A percentile compares a stretch with the other conserved stretches of the same genome.
These are phyloP conservation scores for Claviceps digitariae DNA, from an alignment of 2,329 filamentous ascomycete genomes.

Conservation along the genomic window DNA sequence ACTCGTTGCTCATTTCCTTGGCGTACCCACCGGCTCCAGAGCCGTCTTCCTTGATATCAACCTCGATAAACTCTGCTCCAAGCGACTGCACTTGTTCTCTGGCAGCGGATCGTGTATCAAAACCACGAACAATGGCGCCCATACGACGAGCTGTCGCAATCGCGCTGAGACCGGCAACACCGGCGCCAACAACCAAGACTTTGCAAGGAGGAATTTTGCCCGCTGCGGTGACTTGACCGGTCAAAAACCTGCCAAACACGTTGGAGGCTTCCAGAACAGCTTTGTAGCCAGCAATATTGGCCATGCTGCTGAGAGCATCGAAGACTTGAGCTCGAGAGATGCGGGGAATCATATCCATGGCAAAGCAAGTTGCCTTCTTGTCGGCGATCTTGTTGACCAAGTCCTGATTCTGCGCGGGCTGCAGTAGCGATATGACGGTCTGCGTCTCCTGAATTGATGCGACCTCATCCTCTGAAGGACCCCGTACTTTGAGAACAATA, in stretches of 20 bases:
- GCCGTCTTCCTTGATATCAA: conserved; percentile 73
- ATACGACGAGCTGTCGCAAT: conserved; percentile 77
- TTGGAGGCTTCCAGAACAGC: conserved; percentile 83
- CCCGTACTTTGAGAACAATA: conserved; percentile 73
- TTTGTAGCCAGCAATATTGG: conserved; percentile 89
- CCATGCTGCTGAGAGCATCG: conserved; percentile 83
- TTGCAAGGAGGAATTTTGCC: conserved; percentile 86
- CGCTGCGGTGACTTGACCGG: conserved; percentile 79
- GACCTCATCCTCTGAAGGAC: conserved; percentile 57
- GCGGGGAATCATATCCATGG: conserved; percentile 86
- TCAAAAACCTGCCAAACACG: conserved; percentile 76
- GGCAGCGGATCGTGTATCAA: conserved; percentile 79
- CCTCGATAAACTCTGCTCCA: conserved; percentile 81
- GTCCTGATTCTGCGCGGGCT: conserved; percentile 66
- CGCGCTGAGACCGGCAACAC: conserved; percentile 76
- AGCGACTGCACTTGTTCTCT: conserved; percentile 83
- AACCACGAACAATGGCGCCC: conserved; percentile 80
- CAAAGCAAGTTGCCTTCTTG: conserved; percentile 62
- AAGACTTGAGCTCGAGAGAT: conserved; percentile 84
- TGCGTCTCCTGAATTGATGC: conserved; percentile 53
- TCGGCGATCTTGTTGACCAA: conserved; percentile 60
- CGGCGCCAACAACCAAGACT: conserved; percentile 78
- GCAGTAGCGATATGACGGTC: conserved; percentile 70
- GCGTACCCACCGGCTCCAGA: conserved; percentile 77
- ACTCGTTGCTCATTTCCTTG: conserved; percentile 90